Evolutionary conservation across 768 basidiomycete genomes (phyloP), one percentile per base, ranked within the genome.

Genomic region (Boletus sensibilis): DNA sequence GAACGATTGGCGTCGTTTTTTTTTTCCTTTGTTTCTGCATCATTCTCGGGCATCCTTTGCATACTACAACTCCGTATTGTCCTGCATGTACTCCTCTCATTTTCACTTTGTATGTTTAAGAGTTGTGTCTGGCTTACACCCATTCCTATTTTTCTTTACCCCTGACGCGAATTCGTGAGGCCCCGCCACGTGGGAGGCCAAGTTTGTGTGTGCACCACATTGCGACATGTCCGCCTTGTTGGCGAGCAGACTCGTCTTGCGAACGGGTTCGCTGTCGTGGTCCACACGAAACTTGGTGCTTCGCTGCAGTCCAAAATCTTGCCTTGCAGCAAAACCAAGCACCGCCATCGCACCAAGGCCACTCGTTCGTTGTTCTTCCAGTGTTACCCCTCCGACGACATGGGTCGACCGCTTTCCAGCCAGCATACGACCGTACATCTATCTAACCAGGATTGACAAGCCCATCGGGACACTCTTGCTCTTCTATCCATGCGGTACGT

Each of bases 401-500:
- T 93, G 89, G 89, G 78, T 89, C 25, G 87, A 88, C 62, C 77
- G 75, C 50, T 68, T 90, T 34, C 90, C 89, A 16, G 62, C 71
- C 6, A 76, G 74, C 70, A 60, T 82, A 33, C 81, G 76, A 46
- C 95, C 97, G 5, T 99, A 98, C 71, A 65, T 94, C 4, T 86
- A 89, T 66, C 78, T 99, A 25, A 90, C 88, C 43, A 83, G 97
- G 53, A 79, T 96, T 38, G 95, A 99, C 77, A 99, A 98, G 68
- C 96, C 97, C 18, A 98, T 97, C 56, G 97, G 97, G 33, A 92
- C 93, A 0, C 75, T 94, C 43, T 73, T 99, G 14, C 78, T 99
- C 16, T 96, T 89, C 69, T 95, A 93, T 75, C 97, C 97, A 1
- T 98, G 97, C 71, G 83, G 96, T 97, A 53, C 64, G 87, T 83